Evolutionary conservation across 176 grass and related monocot species (phyloP).

Genomic region (Eleusine indica): DNA sequence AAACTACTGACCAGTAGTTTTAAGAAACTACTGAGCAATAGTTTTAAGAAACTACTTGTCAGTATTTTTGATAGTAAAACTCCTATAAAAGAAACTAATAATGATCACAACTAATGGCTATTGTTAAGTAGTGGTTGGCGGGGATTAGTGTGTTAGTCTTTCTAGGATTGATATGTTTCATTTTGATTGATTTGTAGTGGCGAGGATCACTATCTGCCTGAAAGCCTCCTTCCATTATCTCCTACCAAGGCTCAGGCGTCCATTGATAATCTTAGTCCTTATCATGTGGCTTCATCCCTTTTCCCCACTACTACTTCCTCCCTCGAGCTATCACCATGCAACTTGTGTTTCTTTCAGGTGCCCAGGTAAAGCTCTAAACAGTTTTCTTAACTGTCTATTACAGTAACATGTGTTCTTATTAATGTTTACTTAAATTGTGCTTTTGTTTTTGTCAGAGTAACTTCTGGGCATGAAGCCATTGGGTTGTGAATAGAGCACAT

Average conservation of each 20-base stretch:
- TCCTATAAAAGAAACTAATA: neutral
- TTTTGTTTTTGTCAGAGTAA: constrained; percentile 46
- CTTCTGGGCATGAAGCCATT: constrained; percentile 71
- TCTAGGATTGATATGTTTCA: constrained; percentile 28
- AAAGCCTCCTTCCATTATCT: constrained; percentile 69
- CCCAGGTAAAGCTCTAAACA: constrained; percentile 59
- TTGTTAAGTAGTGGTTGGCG: constrained; percentile 12
- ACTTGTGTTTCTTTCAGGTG: constrained; percentile 79
- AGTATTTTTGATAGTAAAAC: neutral
- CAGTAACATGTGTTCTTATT: neutral
- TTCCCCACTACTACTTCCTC: constrained; percentile 46
- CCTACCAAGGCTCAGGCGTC: constrained; percentile 42
- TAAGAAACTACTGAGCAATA: constrained; percentile 10
- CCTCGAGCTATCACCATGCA: constrained; percentile 65
- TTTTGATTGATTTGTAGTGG: constrained; percentile 49
- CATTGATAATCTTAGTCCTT: constrained; percentile 27
- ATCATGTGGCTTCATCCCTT: constrained; percentile 56
- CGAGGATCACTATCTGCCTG: constrained; percentile 76
- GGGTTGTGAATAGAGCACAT: constrained; percentile 75
- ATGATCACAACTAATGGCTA: constrained; percentile 6
- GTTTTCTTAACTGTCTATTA: constrained; percentile 1
- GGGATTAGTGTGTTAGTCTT: neutral
- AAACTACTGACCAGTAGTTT: no score
- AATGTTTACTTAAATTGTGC: neutral
- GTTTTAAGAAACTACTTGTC: constrained; percentile 4